Base-by-base conservation (phyloP, 2,329 filamentous ascomycete genomes). In the Verticillium tricorpus region DNA sequence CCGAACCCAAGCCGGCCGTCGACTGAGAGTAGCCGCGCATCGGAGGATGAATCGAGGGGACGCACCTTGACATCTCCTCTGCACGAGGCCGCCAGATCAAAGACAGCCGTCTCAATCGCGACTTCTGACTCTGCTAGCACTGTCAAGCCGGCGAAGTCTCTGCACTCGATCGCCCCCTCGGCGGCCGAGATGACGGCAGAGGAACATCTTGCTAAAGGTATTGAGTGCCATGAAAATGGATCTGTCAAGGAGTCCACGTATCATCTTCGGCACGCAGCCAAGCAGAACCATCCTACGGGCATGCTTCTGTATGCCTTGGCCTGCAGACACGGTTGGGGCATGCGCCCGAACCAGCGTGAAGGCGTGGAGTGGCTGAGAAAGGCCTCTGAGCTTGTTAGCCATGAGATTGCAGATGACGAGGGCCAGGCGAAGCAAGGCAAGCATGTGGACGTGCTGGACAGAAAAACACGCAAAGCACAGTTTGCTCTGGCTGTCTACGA, bases 271-370 rank as follows among this genome's bases (percentile, higher is more conserved):
- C 85, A 96, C 63, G 95, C 95, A 4, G 94, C 95, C 1, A 88
- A 89, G 68, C 89, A 91, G 61, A 91, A 92, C 56, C 86, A 96
- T 62, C 91, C 95, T 0, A 97, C 94, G 0, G 95, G 90, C 25
- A 99, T 99, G 95, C 85, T 99, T 14, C 82, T 98, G 35, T 99
- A 97, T 74, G 95, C 94, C 5, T 83, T 99, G 39, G 95, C 95
- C 12, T 98, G 94, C 72, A 86, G 95, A 58, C 95, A 99, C 72
- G 95, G 95, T 57, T 99, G 95, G 95, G 95, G 95, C 19, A 97
- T 98, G 92, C 89, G 93, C 11, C 86, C 92, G 8, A 97, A 97
- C 73, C 92, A 92, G 70, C 84, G 84, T 57, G 95, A 99, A 76
- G 95, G 92, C 8, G 91, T 98, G 0, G 85, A 89, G 68, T 99